Evolutionary conservation across 495 filamentous ascomycete genomes (phyloP).

Genomic region (Hypoxylon intermedium): DNA sequence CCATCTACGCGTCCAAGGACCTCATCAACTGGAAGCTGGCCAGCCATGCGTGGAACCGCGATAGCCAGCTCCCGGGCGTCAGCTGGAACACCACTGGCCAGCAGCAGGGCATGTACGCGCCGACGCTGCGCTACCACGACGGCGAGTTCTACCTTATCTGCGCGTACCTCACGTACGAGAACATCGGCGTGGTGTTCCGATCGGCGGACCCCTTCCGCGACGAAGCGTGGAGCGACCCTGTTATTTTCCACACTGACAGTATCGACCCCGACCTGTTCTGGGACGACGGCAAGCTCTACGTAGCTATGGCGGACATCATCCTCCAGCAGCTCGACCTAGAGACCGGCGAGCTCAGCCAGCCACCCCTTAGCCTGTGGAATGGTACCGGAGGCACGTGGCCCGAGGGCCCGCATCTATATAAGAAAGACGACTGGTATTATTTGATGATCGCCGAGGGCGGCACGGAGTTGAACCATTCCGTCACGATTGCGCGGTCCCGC

Average conservation of each 20-base stretch:
- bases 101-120: slow-evolving; percentile 45
- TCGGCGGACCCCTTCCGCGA: slow-evolving; percentile 43
- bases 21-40: slow-evolving; percentile 46
- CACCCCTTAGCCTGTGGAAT: slow-evolving; percentile 57
- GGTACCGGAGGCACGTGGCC: slow-evolving; percentile 60
- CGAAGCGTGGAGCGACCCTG: slow-evolving; percentile 48
- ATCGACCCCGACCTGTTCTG: slow-evolving; percentile 57
- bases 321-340: slow-evolving; percentile 53
- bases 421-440: slow-evolving; percentile 70
- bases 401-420: slow-evolving; percentile 71
- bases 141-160: slow-evolving; percentile 53
- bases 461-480: slow-evolving; percentile 57
- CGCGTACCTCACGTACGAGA: slow-evolving; percentile 40
- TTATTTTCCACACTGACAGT: slow-evolving; percentile 43
- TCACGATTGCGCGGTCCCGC: slow-evolving; percentile 56
- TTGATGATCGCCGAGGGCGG: slow-evolving; percentile 72
- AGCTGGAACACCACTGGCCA: slow-evolving; percentile 36
- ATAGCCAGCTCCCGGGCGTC: slow-evolving; percentile 39
- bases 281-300: slow-evolving; percentile 54
- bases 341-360: slow-evolving; percentile 49
- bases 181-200: slow-evolving; percentile 42
- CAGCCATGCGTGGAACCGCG: slow-evolving; percentile 42
- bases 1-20: slow-evolving; percentile 47
- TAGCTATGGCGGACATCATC: slow-evolving; percentile 48
- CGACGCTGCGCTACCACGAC: slow-evolving; percentile 44